A percentile compares a stretch with the other conserved stretches of the same genome.
Conservation (phyloP, 768 basidiomycete genomes). For the Lentinula edodes region DNA sequence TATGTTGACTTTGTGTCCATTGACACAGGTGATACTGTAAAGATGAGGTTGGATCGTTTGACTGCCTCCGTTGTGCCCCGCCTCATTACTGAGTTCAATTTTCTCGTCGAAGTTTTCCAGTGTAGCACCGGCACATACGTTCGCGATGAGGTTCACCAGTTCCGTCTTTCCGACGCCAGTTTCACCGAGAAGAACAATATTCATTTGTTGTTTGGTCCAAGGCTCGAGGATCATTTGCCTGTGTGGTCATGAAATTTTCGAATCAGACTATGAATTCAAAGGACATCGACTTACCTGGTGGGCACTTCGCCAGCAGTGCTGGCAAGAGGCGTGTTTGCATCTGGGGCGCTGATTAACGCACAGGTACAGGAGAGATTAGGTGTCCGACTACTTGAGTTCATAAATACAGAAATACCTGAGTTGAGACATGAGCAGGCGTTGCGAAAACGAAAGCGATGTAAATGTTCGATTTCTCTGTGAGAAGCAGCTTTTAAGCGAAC, state of each 20-base stretch:
- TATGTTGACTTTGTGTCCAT: constrained; percentile 11
- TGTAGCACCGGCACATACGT: constrained; percentile 8
- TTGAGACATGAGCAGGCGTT: not conserved
- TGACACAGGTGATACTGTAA: not conserved
- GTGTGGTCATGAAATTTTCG: not conserved
- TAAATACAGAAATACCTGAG: not conserved
- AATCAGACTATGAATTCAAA: not conserved
- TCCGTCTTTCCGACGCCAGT: constrained; percentile 14
- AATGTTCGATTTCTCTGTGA: too few relatives aligned
- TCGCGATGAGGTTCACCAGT: constrained; percentile 11
- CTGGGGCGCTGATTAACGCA: not conserved
- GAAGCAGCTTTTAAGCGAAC: too few relatives aligned
- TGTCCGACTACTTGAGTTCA: not conserved
- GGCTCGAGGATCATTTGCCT: not conserved
- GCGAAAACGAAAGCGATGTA: too few relatives aligned
- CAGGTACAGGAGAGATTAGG: not conserved
- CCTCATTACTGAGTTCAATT: not conserved
- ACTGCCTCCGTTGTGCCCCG: not conserved
- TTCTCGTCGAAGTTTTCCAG: not conserved
- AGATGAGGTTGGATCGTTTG: not conserved
- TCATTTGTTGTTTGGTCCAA: not conserved
- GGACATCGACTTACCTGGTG: not conserved
- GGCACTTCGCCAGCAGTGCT: not conserved
- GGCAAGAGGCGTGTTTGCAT: not conserved
- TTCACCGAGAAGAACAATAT: constrained; percentile 9